Evolutionary conservation across 768 basidiomycete genomes (phyloP).

Genomic region (Boletus rubropictus): DNA sequence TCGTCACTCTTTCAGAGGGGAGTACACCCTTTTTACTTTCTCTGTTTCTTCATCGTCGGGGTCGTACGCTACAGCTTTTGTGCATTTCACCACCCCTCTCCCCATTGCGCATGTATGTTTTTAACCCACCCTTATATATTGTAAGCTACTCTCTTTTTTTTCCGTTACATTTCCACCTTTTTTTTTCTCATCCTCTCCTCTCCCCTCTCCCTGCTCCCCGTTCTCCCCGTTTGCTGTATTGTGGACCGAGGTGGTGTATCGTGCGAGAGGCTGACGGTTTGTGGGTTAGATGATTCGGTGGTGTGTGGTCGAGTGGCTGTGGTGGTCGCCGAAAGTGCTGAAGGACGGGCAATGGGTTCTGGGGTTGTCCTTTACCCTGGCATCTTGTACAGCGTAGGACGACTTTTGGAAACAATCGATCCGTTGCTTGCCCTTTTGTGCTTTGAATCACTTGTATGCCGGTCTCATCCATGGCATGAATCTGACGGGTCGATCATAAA

Average conservation of each 20-base stretch:
- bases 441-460: not conserved
- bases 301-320: conserved; percentile 2
- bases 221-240: conserved; percentile 8
- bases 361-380: conserved; percentile 4
- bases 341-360: conserved; percentile 3
- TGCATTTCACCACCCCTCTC: conserved; percentile 5
- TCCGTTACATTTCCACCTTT: conserved; percentile 17
- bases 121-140: conserved; percentile 28
- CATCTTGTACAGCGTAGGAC: conserved; percentile 6
- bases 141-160: conserved; percentile 20
- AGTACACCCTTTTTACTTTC: conserved; percentile 11
- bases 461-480: not conserved
- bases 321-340: not conserved
- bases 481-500: not conserved
- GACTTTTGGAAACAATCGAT: conserved; percentile 8
- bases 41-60: conserved; percentile 10
- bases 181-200: not conserved
- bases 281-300: conserved; percentile 13
- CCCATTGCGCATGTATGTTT: conserved; percentile 20
- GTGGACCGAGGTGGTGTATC: conserved; percentile 16
- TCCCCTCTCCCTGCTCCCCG: not conserved
- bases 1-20: conserved; percentile 6
- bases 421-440: not conserved
- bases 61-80: conserved; percentile 12
- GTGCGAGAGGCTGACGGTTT: conserved; percentile 10